A percentile compares a stretch with the other conserved stretches of the same genome.
Conservation (phyloP, 2,329 filamentous ascomycete species). For the Geosmithia flava region DNA sequence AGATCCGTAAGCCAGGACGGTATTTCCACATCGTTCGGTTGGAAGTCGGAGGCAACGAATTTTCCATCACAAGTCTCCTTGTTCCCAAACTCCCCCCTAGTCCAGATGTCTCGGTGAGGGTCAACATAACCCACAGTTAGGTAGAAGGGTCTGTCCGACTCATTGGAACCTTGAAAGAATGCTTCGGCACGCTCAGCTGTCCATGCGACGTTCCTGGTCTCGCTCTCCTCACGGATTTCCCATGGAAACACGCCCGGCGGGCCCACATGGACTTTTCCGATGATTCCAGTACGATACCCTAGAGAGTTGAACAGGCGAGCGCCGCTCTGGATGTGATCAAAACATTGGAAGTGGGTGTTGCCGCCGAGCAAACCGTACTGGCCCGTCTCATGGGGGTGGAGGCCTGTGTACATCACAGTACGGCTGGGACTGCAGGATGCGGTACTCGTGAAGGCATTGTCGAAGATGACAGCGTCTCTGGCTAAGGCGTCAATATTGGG, state of each 20-base stretch:
- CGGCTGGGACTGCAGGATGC: slow-evolving; percentile 34
- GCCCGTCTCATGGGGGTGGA: slow-evolving; percentile 34
- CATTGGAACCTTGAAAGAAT: slow-evolving; percentile 22
- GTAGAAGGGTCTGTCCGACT: slow-evolving; percentile 22
- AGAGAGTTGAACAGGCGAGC: slow-evolving; percentile 23
- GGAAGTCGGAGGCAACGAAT: background rate
- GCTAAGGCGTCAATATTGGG: slow-evolving; percentile 28
- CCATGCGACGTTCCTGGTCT: slow-evolving; percentile 27
- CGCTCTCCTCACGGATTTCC: slow-evolving; percentile 24
- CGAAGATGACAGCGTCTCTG: slow-evolving; percentile 19
- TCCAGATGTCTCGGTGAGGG: slow-evolving; percentile 26
- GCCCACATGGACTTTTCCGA: slow-evolving; percentile 36
- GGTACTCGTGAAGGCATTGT: slow-evolving; percentile 28
- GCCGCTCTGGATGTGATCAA: slow-evolving; percentile 26
- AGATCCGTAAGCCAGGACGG: slow-evolving; percentile 25
- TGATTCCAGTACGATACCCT: slow-evolving; percentile 31
- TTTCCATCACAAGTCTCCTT: slow-evolving; percentile 1
- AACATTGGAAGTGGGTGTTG: slow-evolving; percentile 28
- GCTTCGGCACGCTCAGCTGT: slow-evolving; percentile 21
- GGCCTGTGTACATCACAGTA: slow-evolving; percentile 33
- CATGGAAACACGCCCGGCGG: slow-evolving; percentile 26
- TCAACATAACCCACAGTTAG: slow-evolving; percentile 34
- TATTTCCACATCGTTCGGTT: slow-evolving; percentile 21
- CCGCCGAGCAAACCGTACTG: slow-evolving; percentile 28
- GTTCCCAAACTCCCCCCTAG: slow-evolving; percentile 30